Conservation (phyloP, 768 basidiomycete genomes). For the Tremella fuciformis region DNA sequence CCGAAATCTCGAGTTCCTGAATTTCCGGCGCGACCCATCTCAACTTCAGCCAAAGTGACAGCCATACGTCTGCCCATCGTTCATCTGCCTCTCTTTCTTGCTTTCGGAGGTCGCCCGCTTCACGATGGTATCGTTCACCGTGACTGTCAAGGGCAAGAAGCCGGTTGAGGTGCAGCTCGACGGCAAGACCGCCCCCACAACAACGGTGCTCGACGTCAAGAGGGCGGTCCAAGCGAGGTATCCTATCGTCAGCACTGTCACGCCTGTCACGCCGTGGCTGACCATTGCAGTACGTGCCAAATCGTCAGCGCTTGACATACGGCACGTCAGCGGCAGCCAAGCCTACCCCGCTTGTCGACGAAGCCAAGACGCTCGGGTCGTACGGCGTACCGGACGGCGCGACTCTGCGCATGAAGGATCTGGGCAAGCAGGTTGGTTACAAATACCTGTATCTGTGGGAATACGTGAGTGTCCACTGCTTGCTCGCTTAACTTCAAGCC, state of each 20-base stretch:
- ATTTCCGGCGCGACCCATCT: constrained; percentile 1
- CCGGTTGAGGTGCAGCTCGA: constrained; percentile 50
- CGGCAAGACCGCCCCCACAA: constrained; percentile 42
- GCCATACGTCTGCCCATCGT: too few species aligned
- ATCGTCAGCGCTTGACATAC: constrained; percentile 68
- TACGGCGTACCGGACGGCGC: constrained; percentile 62
- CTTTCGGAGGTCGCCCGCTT: not conserved
- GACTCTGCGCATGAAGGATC: constrained; percentile 77
- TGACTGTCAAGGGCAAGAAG: constrained; percentile 58
- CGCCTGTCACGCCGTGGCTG: constrained; percentile 13
- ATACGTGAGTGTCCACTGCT: constrained; percentile 66
- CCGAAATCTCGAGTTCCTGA: constrained; percentile 15
- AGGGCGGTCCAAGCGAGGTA: constrained; percentile 60
- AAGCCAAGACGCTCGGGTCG: constrained; percentile 62
- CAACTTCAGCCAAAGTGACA: not conserved
- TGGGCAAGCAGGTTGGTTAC: constrained; percentile 88
- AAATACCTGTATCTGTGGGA: constrained; percentile 83
- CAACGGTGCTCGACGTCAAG: constrained; percentile 71
- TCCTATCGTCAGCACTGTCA: constrained; percentile 55
- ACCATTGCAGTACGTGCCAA: constrained; percentile 61
- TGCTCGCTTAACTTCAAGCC: not conserved
- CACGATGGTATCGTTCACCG: constrained; percentile 60
- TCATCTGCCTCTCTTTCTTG: not conserved
- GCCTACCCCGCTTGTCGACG: constrained; percentile 58
- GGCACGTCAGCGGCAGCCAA: constrained; percentile 40